A percentile compares a stretch with the other conserved stretches of the same genome.
These are phyloP conservation scores for Cucurbita moschata DNA, from an alignment of 306 rosid genomes.

Conservation along the genomic window DNA sequence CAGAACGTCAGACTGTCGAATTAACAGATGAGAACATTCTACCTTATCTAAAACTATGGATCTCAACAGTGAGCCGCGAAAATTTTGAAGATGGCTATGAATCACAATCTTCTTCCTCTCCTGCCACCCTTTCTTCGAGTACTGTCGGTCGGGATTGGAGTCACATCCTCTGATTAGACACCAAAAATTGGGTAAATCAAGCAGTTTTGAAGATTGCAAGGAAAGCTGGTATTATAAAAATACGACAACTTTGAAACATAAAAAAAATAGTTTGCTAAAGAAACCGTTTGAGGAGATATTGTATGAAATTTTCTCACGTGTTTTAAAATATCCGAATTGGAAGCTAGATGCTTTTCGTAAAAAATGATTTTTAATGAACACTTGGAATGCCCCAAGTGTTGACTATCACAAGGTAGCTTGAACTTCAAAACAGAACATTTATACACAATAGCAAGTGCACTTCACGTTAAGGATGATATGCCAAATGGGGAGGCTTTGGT, in stretches of 20 bases:
- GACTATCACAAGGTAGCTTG: neutral
- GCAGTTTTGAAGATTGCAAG: no score
- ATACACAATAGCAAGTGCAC: neutral
- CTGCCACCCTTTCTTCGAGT: constrained; percentile 39
- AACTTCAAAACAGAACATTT: neutral
- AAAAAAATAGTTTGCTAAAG: no score
- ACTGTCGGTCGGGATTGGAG: constrained; percentile 33
- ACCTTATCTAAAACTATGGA: neutral
- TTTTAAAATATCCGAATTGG: no score
- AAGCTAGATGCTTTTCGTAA: no score
- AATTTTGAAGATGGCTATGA: neutral
- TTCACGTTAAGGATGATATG: no score
- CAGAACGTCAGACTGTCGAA: neutral
- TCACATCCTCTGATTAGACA: constrained; percentile 28
- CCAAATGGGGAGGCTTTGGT: no score
- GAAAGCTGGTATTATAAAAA: no score
- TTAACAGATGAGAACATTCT: neutral
- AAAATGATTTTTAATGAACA: no score
- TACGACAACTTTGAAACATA: no score
- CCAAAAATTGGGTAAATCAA: neutral
- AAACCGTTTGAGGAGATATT: no score
- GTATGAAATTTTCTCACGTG: no score
- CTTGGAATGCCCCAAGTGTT: neutral
- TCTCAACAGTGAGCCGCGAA: neutral
- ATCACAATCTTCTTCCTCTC: constrained; percentile 35